Percentiles rank a stretch among this genome's conserved stretches.
phyloP scores from a whole-genome alignment of 768 basidiomycete species.

The Suillus discolor region DNA sequence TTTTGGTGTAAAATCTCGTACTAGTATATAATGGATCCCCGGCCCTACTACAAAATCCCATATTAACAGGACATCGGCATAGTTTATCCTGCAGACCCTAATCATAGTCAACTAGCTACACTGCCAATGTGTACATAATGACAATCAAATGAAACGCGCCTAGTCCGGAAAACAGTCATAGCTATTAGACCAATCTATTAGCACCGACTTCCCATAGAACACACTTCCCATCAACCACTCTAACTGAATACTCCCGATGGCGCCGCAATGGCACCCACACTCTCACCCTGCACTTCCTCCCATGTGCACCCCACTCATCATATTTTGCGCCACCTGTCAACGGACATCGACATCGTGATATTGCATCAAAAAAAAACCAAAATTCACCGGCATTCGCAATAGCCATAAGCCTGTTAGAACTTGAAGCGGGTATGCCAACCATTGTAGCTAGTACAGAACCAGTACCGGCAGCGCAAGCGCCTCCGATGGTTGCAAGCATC shows the following conservation, averaged over 20 bases:
- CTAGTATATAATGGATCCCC: too few species aligned
- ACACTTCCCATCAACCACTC: neutral
- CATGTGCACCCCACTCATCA: neutral
- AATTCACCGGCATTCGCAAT: neutral
- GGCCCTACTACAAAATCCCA: too few species aligned
- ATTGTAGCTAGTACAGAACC: slow-evolving; percentile 14
- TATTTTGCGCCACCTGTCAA: neutral
- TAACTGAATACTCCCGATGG: neutral
- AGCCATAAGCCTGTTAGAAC: neutral
- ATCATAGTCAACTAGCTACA: too few species aligned
- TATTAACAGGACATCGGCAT: too few species aligned
- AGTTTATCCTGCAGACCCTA: too few species aligned
- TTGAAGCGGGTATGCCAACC: neutral
- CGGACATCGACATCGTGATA: neutral
- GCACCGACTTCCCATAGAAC: neutral
- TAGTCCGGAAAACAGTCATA: neutral
- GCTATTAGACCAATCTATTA: neutral
- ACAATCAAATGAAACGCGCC: too few species aligned
- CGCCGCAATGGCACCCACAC: neutral
- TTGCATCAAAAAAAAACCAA: neutral
- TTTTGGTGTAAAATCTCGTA: too few species aligned
- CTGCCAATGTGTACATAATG: too few species aligned
- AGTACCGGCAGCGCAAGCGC: neutral
- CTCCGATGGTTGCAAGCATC: slow-evolving; percentile 15
- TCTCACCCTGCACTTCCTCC: neutral